Evolutionary conservation across 768 basidiomycete species (phyloP).

Genomic region (Pleurotus citrinopileatus): DNA sequence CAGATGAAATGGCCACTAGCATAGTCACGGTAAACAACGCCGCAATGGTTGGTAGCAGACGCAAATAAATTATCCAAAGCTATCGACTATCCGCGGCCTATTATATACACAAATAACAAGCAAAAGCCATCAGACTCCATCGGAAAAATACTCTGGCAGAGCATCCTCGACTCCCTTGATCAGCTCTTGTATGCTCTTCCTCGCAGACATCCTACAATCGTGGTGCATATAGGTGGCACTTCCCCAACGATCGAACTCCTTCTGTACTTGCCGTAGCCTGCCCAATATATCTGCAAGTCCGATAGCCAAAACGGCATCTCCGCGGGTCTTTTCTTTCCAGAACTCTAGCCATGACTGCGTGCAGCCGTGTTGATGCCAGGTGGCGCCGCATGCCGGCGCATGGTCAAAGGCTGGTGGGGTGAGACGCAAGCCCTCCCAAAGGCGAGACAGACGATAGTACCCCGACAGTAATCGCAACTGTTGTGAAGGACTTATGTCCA

Average conservation of each 20-base stretch:
- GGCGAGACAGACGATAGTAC: conserved; percentile 62
- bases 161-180: conserved; percentile 56
- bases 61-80: conserved; percentile 4
- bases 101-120: no score
- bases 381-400: conserved; percentile 56
- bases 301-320: conserved; percentile 53
- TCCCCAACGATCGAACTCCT: conserved; percentile 70
- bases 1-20: conserved; percentile 13
- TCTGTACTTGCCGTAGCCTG: conserved; percentile 55
- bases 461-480: conserved; percentile 66
- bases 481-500: conserved; percentile 54
- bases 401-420: conserved; percentile 65
- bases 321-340: conserved; percentile 71
- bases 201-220: conserved; percentile 62
- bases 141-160: conserved; percentile 62
- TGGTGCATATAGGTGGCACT: conserved; percentile 78
- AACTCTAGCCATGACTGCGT: conserved; percentile 74
- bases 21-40: conserved; percentile 21
- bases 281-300: conserved; percentile 69
- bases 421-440: conserved; percentile 63
- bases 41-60: conserved; percentile 22
- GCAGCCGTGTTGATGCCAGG: conserved; percentile 73
- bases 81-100: no score
- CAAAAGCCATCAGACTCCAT: conserved; percentile 15
- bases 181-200: conserved; percentile 51